These are phyloP conservation scores for Neopestalotiopsis sp. DNA, from an alignment of 2,329 filamentous ascomycete species.

Conservation along the genomic window DNA sequence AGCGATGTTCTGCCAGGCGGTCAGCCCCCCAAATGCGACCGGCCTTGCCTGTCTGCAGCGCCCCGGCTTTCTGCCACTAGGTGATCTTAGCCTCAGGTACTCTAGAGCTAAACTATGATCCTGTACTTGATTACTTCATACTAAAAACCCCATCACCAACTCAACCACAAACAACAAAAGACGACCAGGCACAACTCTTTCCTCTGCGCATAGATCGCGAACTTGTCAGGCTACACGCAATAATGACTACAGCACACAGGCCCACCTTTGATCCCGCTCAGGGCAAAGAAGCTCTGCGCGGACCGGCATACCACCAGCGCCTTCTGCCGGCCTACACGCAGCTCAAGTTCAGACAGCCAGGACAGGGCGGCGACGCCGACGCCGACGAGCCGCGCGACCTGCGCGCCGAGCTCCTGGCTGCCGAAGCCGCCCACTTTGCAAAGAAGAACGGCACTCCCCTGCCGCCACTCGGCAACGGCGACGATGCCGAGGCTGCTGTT, in stretches of 20 bases:
- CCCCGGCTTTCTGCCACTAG: background rate
- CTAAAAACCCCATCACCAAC: background rate
- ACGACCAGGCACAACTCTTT: background rate
- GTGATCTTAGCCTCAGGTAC: background rate
- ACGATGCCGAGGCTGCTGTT: slow-evolving; percentile 42
- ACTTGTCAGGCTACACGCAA: background rate
- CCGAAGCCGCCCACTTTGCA: slow-evolving; percentile 85
- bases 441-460: slow-evolving; percentile 74
- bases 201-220: background rate
- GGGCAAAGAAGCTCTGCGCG: slow-evolving; percentile 93
- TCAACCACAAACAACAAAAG: slow-evolving; percentile 16
- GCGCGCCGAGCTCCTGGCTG: slow-evolving; percentile 85
- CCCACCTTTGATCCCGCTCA: slow-evolving; percentile 96
- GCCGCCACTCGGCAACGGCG: slow-evolving; percentile 47
- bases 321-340: slow-evolving; percentile 92
- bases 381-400: slow-evolving; percentile 72
- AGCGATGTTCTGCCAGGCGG: slow-evolving; percentile 55
- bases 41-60: slow-evolving; percentile 21
- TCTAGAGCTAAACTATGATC: background rate
- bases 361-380: slow-evolving; percentile 85
- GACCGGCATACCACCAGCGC: slow-evolving; percentile 94
- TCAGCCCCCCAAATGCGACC: slow-evolving; percentile 34
- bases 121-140: background rate
- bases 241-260: slow-evolving; percentile 74
- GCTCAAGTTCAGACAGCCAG: slow-evolving; percentile 81